These are phyloP conservation scores for Rhodotorula taiwanensis DNA, from an alignment of 768 basidiomycete genomes.

Conservation along the genomic window DNA sequence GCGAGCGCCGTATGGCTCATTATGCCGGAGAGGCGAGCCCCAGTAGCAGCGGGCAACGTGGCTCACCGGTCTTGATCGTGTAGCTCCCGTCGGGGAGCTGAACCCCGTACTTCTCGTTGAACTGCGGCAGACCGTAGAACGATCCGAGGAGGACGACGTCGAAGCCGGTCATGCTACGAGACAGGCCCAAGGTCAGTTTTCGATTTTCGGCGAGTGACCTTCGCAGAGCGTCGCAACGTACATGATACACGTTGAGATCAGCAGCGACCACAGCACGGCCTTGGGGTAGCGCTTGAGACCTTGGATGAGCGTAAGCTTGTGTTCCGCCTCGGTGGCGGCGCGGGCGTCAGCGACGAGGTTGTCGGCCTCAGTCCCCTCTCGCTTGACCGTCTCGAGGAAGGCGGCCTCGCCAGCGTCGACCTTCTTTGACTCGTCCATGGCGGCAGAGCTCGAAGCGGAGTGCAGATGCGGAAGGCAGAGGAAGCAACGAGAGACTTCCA, in stretches of 20 bases:
- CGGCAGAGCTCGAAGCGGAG: too few relatives aligned
- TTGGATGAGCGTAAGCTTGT: constrained; percentile 43
- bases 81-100: constrained; percentile 40
- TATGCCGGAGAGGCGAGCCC: not conserved
- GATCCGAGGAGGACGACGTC: constrained; percentile 28
- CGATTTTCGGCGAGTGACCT: not conserved
- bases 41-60: constrained; percentile 43
- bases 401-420: not conserved
- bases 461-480: too few relatives aligned
- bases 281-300: constrained; percentile 45
- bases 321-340: constrained; percentile 42
- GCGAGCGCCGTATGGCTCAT: too few relatives aligned
- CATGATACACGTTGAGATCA: constrained; percentile 23
- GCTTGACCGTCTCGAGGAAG: constrained; percentile 15
- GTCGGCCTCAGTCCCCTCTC: constrained; percentile 29
- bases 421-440: not conserved
- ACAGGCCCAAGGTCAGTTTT: too few relatives aligned
- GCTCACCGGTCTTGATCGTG: constrained; percentile 42
- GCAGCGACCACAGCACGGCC: constrained; percentile 44
- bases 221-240: not conserved
- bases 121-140: constrained; percentile 35
- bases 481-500: too few relatives aligned
- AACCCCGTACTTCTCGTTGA: constrained; percentile 29
- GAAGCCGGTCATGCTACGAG: constrained; percentile 4
- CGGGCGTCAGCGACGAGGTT: constrained; percentile 41